Base-by-base conservation (phyloP, 192 early-diverging fungal species). In the Endogone sp. region DNA sequence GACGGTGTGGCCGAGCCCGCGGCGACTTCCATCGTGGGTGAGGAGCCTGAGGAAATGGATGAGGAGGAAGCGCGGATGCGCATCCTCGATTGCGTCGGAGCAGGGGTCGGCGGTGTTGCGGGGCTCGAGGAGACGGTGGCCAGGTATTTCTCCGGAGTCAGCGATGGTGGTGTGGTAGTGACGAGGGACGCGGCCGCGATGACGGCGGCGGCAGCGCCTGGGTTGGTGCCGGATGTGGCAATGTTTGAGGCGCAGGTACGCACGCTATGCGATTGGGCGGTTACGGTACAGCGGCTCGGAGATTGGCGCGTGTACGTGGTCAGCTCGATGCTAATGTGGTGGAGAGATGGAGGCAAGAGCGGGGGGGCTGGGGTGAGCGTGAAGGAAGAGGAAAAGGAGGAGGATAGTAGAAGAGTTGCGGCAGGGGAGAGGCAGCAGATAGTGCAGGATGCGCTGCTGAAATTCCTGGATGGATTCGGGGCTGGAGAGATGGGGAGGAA, bases 251-350 rank as follows among this genome's bases (percentile, higher is more conserved):
- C 6, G 6, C 37, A 49, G 37, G 6, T 86, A 49, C 59, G 77
- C 31, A 82, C 72, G 1, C 65, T 87, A 9, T 87, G 83, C 60
- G 70, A 75, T 32, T 87, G 86, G 86, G 83, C 82, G 4, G 79
- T 75, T 10, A 85, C 79, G 0, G 72, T 70, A 24, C 70, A 70
- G 20, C 65, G 84, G 22, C 67, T 66, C 28, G 84, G 86, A 37
- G 80, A 80, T 30, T 81, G 81, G 68, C 68, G 84, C 0, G 66
- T 72, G 0, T 87, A 81, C 68, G 64, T 83, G 24, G 79, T 82
- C 9, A 65, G 80, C 24, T 78, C 80, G 1, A 66, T 87, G 3
- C 66, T 87, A 2, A 32, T 58, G 3, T 37, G 73, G 28, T 85
- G 80, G 80, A 78, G 73, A 27, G 76, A 84, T 25, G 64, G 65